phyloP scores from a whole-genome alignment of 2,329 filamentous ascomycete genomes.

The Myriosclerotinia duriaeana region DNA sequence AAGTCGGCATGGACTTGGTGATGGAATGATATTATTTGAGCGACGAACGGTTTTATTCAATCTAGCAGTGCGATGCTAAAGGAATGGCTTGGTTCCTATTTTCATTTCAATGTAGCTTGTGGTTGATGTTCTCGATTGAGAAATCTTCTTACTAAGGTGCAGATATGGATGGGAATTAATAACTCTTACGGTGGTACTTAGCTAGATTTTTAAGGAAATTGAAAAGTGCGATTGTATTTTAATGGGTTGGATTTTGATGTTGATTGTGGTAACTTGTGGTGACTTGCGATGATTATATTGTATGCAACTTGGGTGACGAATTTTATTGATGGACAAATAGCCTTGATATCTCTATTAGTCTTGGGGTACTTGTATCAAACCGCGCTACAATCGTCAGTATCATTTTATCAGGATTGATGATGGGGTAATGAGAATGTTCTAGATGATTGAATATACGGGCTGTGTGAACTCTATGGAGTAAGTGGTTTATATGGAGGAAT shows the following conservation, averaged over 20 bases:
- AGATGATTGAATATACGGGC: no score
- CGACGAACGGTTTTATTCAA: neutral
- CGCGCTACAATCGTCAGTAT: no score
- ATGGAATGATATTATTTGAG: neutral
- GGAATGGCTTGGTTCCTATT: neutral
- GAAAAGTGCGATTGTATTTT: neutral
- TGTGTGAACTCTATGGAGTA: no score
- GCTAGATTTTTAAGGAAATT: neutral
- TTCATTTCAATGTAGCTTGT: neutral
- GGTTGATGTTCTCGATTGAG: neutral
- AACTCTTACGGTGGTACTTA: neutral
- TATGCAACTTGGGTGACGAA: no score
- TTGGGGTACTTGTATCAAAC: no score
- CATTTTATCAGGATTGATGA: no score
- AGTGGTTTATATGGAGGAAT: no score
- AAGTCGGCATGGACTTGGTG: slow-evolving; percentile 14
- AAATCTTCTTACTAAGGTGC: neutral
- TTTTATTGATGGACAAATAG: no score
- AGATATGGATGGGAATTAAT: neutral
- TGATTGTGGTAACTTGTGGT: neutral
- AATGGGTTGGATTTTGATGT: neutral
- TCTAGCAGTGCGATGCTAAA: neutral
- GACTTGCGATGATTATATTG: no score
- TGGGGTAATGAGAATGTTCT: no score
- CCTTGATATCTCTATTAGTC: no score